Evolutionary conservation across 768 basidiomycete species (phyloP).

Genomic region (Boletales sp.): DNA sequence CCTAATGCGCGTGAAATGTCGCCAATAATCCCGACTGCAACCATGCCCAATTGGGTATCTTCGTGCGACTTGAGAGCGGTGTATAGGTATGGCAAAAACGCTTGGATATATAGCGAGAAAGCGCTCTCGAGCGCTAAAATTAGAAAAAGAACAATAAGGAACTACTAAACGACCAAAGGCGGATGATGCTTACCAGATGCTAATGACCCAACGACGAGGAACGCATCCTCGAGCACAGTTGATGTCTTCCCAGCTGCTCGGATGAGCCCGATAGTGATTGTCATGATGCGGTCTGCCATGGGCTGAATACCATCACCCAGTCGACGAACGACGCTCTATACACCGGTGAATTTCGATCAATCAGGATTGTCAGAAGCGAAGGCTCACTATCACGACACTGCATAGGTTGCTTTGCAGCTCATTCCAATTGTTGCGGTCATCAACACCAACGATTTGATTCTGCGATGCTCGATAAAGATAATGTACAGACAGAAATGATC

Average conservation of each 20-base stretch:
- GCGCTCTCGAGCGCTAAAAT: slow-evolving; percentile 63
- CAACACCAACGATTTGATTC: slow-evolving; percentile 91
- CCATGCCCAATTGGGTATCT: slow-evolving; percentile 93
- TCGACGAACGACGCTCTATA: slow-evolving; percentile 80
- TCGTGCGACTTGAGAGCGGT: slow-evolving; percentile 90
- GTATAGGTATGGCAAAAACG: slow-evolving; percentile 84
- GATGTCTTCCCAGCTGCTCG: slow-evolving; percentile 88
- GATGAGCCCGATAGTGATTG: slow-evolving; percentile 79
- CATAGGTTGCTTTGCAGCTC: slow-evolving; percentile 96
- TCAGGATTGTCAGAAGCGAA: background rate
- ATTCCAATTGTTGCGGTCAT: slow-evolving; percentile 99
- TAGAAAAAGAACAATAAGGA: slow-evolving; percentile 2
- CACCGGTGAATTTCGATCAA: slow-evolving; percentile 2
- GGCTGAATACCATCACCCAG: slow-evolving; percentile 80
- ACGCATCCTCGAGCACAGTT: slow-evolving; percentile 93
- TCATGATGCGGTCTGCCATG: slow-evolving; percentile 94
- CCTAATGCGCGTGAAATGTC: slow-evolving; percentile 95
- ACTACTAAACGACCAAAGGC: background rate
- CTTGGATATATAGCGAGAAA: slow-evolving; percentile 80
- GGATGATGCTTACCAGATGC: slow-evolving; percentile 52
- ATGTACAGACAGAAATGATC: background rate
- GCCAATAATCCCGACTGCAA: slow-evolving; percentile 93
- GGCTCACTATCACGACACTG: slow-evolving; percentile 78
- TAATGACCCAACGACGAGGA: slow-evolving; percentile 88
- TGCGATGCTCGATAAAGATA: slow-evolving; percentile 27